These are phyloP conservation scores for Halenospora varia DNA, from an alignment of 495 filamentous ascomycete species.

Conservation along the genomic window DNA sequence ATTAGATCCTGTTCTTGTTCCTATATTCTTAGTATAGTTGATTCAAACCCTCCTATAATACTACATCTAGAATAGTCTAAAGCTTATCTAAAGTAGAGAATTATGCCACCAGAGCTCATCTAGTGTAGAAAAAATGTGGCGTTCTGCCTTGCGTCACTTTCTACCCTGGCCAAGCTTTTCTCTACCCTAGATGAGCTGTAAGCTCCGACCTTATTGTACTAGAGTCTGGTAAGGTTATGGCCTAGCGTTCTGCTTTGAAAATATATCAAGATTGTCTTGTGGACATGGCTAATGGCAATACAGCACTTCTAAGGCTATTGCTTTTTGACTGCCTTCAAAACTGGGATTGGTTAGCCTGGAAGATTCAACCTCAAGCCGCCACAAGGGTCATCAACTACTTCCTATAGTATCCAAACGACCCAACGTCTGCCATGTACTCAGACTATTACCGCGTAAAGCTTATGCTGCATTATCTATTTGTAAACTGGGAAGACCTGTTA, in stretches of 20 bases:
- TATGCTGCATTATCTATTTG: constrained; percentile 3
- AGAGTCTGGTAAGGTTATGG: not conserved
- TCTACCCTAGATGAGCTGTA: too few species aligned
- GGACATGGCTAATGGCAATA: not conserved
- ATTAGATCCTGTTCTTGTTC: too few species aligned
- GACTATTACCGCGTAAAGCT: constrained; percentile 7
- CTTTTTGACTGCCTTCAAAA: not conserved
- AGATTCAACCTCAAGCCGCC: not conserved
- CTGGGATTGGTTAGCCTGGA: constrained; percentile 4
- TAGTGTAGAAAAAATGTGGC: too few species aligned
- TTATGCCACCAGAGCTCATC: too few species aligned
- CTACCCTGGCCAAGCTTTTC: too few species aligned
- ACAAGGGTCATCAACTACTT: constrained; percentile 6
- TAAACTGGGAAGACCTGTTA: not conserved
- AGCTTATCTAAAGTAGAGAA: too few species aligned
- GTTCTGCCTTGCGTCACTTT: too few species aligned
- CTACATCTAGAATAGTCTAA: too few species aligned
- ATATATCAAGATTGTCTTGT: not conserved
- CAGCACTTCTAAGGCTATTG: not conserved
- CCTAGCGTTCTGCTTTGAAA: not conserved
- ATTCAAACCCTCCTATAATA: too few species aligned
- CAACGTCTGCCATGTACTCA: not conserved
- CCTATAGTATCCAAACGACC: not conserved
- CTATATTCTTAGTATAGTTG: too few species aligned
- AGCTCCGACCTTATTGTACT: not conserved